phyloP scores from a whole-genome alignment of 176 grass and related monocot species.

The Hsuehochloa calcarea region DNA sequence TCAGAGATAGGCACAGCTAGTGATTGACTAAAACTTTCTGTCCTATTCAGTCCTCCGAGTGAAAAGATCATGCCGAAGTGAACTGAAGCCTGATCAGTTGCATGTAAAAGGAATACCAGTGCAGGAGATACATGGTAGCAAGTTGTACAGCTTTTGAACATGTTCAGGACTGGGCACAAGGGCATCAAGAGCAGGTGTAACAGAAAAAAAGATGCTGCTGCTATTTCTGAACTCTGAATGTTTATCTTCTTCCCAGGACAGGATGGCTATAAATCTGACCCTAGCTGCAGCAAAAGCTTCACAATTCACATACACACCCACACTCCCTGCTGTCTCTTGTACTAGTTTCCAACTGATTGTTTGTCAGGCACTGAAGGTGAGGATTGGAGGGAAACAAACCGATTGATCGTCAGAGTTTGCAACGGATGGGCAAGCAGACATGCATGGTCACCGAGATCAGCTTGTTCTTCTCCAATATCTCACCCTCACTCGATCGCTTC shows the following conservation, averaged over 20 bases:
- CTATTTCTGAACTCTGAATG: neutral
- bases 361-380: neutral
- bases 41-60: neutral
- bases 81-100: neutral
- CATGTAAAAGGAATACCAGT: too few species aligned
- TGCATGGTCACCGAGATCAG: neutral
- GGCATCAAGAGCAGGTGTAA: too few species aligned
- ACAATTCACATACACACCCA: too few species aligned
- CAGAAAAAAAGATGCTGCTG: too few species aligned
- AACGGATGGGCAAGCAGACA: neutral
- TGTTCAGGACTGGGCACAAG: neutral
- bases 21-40: neutral
- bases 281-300: neutral
- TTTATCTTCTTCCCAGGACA: neutral
- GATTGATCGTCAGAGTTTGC: neutral
- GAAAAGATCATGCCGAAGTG: neutral
- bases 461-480: conserved; percentile 56
- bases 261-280: neutral
- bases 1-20: neutral
- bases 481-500: conserved; percentile 24
- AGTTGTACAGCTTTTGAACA: neutral
- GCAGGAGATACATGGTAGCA: neutral
- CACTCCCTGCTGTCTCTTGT: neutral
- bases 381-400: neutral
- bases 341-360: neutral